A percentile compares a stretch with the other conserved stretches of the same genome.
These are phyloP conservation scores for Aphanomyces astaci DNA, from an alignment of 352 stramenopile species.

Conservation along the genomic window DNA sequence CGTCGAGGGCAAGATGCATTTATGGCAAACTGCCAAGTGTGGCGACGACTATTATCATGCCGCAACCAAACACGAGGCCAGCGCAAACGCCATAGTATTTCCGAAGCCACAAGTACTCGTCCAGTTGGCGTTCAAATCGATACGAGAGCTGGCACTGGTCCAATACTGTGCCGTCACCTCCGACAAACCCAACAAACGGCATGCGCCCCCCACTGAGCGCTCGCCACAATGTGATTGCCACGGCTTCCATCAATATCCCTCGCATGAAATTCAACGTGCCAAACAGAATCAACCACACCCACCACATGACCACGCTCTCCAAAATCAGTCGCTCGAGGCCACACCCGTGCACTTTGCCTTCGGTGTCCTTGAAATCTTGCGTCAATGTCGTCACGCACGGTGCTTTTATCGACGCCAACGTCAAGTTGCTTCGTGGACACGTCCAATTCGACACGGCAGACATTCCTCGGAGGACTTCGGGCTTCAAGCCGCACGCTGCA, in stretches of 20 bases:
- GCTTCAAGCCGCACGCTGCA: neutral
- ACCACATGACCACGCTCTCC: neutral
- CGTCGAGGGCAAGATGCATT: no score
- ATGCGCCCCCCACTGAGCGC: neutral
- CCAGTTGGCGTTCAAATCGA: neutral
- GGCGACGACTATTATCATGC: neutral
- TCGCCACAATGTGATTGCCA: conserved; percentile 1
- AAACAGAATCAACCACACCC: conserved; percentile 2
- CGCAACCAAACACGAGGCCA: neutral
- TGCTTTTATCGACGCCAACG: neutral
- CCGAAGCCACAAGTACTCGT: neutral
- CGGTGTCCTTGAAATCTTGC: neutral
- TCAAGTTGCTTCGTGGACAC: neutral
- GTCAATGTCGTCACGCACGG: neutral
- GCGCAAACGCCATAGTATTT: neutral
- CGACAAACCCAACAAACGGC: conserved; percentile 5
- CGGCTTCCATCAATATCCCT: neutral
- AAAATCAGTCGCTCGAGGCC: neutral
- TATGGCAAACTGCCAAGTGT: neutral
- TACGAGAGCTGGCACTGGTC: neutral
- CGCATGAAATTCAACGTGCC: neutral
- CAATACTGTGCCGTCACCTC: neutral
- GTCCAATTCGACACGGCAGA: neutral
- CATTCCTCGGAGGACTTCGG: neutral
- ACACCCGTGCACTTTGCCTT: conserved; percentile 2